Base-by-base conservation (phyloP, 2,329 filamentous ascomycete genomes). In the Sporothrix luriei region DNA sequence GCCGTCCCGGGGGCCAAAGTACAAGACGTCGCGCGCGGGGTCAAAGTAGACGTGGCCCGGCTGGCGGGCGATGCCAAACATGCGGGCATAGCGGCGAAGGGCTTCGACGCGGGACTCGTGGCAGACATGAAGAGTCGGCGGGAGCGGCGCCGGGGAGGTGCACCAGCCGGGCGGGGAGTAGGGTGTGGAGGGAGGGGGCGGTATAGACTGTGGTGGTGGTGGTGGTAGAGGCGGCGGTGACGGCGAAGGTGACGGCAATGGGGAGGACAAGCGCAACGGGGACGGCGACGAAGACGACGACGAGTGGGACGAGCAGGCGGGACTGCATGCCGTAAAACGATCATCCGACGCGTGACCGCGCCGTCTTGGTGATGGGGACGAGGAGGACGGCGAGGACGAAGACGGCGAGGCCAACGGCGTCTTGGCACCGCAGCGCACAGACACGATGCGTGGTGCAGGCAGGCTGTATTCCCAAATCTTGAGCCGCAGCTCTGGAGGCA, bases 381-480 rank as follows among this genome's bases (percentile, higher is more conserved):
- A 71, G 7, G 69, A 70, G 29, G 72, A 62, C 13, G 38, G 19
- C 16, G 65, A 66, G 3, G 52, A 33, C 40, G 43, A 16, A 40
- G 74, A 73, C n/a, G 75, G 71, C 11, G 69, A 70, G 29, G 72
- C 13, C n/a, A 59, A 66, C 1, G 59, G 43, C 4, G 65, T 57
- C 11, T 10, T 49, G 14, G 54, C 38, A 2, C 72, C 73, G 57
- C 81, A 83, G 54, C 76, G 78, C 40, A 84, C 75, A 1, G 81
- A 78, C 33, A 85, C 80, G 64, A 85, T 76, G 43, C 83, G 82
- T 13, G 79, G 75, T 16, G 75, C 74, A 0, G 82, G 80, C 21
- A 83, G 75, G 73, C 79, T 84, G 72, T 81, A 77, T 52, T 77
- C 77, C 83, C 83, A 85, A 64, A 85, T 82, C 69, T 79, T 81